Evolutionary conservation across 2,329 filamentous ascomycete species (phyloP), one percentile per base, ranked within the genome.

Genomic region (Penicillium sp.): DNA sequence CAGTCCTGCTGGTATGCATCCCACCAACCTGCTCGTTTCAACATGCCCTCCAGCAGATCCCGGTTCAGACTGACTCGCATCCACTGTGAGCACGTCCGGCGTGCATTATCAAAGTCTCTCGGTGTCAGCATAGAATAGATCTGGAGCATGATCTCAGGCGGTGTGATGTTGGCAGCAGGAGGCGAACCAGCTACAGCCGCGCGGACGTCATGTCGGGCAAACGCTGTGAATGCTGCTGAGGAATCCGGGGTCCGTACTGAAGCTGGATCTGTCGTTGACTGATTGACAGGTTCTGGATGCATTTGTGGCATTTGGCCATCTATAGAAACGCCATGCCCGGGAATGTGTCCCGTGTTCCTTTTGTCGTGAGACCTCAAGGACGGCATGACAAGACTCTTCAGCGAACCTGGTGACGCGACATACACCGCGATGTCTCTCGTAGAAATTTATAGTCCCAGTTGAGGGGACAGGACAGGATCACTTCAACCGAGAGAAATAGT

Each of bases 51-150:
- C 9, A 85, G 66, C 1, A 85, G 54, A 1, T 57, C 64, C 34
- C 65, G 63, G 40, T 81, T 68, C n/a, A 85, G 61, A 40, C 80
- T 78, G 18, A 74, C 74, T 29, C 74, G 63, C 69, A 83, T 80
- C 82, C 80, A 86, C 28, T 66, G 64, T 37, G 76, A 74, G 57
- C 81, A 86, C 14, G 76, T 76, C 51, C 79, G 76, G 14, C 82
- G 74, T 13, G 81, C 80, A 44, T 78, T 72, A 56, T 86, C 77
- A 60, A 84, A 85, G 54, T 77, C 73, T 20, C 65, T 62, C 0
- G 76, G 76, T 11, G 62, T 55, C 3, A 79, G 61, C 52, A 71
- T 66, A 5, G 50, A 53, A 48, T 72, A 76, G 4, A 80, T 71
- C 6, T 74, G 64, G 36, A 75, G 69, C 1, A 80, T 40, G 16